Conservation (phyloP, 768 basidiomycete species). For the Lactarius pseudohatsudake region DNA sequence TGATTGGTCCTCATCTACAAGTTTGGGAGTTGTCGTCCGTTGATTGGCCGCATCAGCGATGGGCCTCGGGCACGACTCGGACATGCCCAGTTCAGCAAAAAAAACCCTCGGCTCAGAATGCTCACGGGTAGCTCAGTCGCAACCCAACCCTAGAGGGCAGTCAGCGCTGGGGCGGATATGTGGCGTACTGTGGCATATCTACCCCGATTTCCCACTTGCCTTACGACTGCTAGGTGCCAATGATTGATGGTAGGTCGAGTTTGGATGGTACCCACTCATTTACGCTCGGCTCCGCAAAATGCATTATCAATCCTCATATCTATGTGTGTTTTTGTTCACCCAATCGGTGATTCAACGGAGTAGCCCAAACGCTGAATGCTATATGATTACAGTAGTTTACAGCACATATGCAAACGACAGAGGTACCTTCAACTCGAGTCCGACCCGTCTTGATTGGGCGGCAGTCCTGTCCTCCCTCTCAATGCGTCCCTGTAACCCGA, state of each 20-base stretch:
- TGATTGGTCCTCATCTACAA: neutral
- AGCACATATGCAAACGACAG: neutral
- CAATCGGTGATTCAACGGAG: neutral
- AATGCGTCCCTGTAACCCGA: neutral
- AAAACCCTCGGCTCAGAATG: neutral
- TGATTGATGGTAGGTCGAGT: neutral
- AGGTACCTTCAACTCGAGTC: neutral
- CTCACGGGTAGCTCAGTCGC: neutral
- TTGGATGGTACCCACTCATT: neutral
- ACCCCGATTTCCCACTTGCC: neutral
- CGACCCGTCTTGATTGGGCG: neutral
- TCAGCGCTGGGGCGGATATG: neutral
- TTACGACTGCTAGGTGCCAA: neutral
- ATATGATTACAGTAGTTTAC: neutral
- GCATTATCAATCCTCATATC: neutral
- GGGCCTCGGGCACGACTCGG: neutral
- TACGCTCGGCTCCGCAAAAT: too few species aligned
- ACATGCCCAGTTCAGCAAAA: neutral
- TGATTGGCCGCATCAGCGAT: neutral
- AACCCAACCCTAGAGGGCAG: neutral
- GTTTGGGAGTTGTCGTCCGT: neutral
- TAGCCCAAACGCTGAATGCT: neutral
- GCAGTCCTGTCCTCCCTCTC: neutral
- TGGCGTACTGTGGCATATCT: neutral
- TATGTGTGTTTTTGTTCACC: neutral